Conservation (phyloP, 805 yeast species). For the Peterozyma toletana region DNA sequence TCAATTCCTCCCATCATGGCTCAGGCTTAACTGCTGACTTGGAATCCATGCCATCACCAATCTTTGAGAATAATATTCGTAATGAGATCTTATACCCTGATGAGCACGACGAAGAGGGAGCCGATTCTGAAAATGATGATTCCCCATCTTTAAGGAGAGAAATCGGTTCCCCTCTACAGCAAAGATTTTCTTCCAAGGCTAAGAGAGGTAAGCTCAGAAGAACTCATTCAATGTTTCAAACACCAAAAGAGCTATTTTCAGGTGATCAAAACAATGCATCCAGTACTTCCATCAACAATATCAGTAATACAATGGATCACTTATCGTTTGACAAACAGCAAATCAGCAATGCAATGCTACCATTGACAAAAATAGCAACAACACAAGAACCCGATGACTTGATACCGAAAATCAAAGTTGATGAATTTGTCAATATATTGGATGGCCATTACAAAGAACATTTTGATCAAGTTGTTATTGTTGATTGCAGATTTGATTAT, state of each 20-base stretch:
- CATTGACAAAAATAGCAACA: slow-evolving; percentile 29
- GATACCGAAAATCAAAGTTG: slow-evolving; percentile 61
- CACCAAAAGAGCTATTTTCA: slow-evolving; percentile 3
- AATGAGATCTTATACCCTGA: slow-evolving; percentile 2
- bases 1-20: slow-evolving; percentile 2
- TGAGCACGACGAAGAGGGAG: slow-evolving; percentile 2
- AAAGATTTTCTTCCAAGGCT: slow-evolving; percentile 13
- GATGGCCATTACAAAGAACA: slow-evolving; percentile 40
- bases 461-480: slow-evolving; percentile 51
- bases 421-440: slow-evolving; percentile 49
- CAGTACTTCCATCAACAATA: neutral
- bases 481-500: slow-evolving; percentile 91
- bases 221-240: slow-evolving; percentile 64
- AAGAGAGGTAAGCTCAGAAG: slow-evolving; percentile 39
- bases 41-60: neutral
- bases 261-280: neutral
- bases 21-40: slow-evolving; percentile 11
- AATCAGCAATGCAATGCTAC: slow-evolving; percentile 15
- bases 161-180: slow-evolving; percentile 32
- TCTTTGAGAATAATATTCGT: neutral
- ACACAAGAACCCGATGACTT: slow-evolving; percentile 46
- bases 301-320: neutral
- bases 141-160: slow-evolving; percentile 17
- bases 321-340: neutral
- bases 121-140: slow-evolving; percentile 9